These are phyloP conservation scores for Nakazawaea anatomiae DNA, from an alignment of 805 yeast genomes.

Conservation along the genomic window DNA sequence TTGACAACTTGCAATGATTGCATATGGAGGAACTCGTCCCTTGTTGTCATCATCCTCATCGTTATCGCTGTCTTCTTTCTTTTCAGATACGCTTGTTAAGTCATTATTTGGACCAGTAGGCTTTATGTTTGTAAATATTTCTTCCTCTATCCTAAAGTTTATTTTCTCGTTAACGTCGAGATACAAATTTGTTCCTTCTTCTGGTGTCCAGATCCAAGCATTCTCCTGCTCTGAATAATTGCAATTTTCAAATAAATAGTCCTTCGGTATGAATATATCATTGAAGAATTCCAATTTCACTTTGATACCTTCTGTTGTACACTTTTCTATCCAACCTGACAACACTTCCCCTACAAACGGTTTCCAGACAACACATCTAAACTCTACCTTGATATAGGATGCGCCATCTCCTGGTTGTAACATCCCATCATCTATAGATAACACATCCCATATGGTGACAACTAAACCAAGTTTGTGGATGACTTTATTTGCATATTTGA, in stretches of 20 bases:
- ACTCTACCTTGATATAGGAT: conserved; percentile 65
- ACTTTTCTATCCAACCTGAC: conserved; percentile 89
- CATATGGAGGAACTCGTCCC: conserved; percentile 68
- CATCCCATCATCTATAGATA: conserved; percentile 80
- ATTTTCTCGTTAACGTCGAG: conserved; percentile 89
- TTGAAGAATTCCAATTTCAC: conserved; percentile 84
- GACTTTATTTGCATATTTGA: conserved; percentile 81
- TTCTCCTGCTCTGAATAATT: conserved; percentile 54
- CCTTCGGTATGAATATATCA: conserved; percentile 84
- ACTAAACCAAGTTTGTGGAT: conserved; percentile 82
- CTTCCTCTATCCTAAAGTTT: conserved; percentile 87
- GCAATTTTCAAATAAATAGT: conserved; percentile 63
- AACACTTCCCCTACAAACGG: conserved; percentile 93
- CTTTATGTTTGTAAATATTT: conserved; percentile 74
- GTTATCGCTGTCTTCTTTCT: conserved; percentile 18
- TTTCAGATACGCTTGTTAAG: conserved; percentile 24
- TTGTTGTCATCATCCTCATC: conserved; percentile 28
- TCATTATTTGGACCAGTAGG: conserved; percentile 65
- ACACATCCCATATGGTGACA: conserved; percentile 76
- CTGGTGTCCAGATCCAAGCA: conserved; percentile 91
- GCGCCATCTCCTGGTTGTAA: conserved; percentile 95
- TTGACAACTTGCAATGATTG: conserved; percentile 84
- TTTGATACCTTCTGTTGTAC: conserved; percentile 83
- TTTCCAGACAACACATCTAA: conserved; percentile 77
- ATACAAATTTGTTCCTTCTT: conserved; percentile 69